Conservation (phyloP, 225 moss, liverwort and hornwort species). For the Takakia lepidozioides region DNA sequence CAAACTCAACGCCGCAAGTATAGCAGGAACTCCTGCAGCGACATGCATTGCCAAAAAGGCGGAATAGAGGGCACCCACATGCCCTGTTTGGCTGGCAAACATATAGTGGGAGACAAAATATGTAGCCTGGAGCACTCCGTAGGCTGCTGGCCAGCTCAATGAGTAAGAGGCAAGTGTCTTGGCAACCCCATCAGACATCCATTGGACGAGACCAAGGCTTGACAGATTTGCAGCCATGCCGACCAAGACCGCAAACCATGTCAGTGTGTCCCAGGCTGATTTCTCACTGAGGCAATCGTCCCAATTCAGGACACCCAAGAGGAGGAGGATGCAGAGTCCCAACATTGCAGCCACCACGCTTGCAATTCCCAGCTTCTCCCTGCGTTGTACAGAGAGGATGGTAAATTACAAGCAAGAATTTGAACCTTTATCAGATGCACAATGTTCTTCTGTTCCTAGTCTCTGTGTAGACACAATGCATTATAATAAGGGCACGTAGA, state of each 20-base stretch:
- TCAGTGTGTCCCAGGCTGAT: conserved; percentile 97
- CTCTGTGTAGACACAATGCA: no score
- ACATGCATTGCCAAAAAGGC: conserved; percentile 94
- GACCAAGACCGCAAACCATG: conserved; percentile 97
- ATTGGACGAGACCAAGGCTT: conserved; percentile 78
- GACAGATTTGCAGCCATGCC: conserved; percentile 94
- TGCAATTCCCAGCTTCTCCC: conserved; percentile 80
- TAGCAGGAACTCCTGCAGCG: conserved; percentile 83
- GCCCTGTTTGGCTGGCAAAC: conserved; percentile 98
- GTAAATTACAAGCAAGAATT: neutral
- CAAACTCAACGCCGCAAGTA: conserved; percentile 74
- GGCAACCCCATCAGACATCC: conserved; percentile 90
- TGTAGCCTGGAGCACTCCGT: conserved; percentile 78
- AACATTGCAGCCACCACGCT: conserved; percentile 98
- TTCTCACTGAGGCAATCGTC: conserved; percentile 96
- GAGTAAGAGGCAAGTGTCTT: conserved; percentile 63
- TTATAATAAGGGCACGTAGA: no score
- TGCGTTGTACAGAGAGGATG: no score
- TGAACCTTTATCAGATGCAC: neutral
- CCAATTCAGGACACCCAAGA: conserved; percentile 86
- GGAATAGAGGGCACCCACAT: conserved; percentile 95
- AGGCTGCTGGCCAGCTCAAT: conserved; percentile 88
- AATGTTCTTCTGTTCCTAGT: no score
- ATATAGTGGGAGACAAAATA: conserved; percentile 93
- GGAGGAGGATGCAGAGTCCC: conserved; percentile 85